These are phyloP conservation scores for Ambrosia hybrid DNA, from an alignment of 140 eudicot genomes.

Conservation along the genomic window DNA sequence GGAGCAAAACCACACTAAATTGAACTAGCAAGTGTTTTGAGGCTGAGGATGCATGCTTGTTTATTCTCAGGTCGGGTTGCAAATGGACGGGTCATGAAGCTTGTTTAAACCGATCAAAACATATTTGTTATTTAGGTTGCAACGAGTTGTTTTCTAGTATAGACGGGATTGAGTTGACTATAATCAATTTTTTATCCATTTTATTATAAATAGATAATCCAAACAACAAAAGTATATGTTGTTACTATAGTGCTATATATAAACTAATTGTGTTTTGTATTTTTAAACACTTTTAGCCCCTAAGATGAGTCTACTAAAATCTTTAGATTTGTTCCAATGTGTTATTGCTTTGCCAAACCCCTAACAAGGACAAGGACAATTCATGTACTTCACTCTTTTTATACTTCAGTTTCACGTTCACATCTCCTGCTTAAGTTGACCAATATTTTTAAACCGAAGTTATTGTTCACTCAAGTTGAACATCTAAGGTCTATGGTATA, in stretches of 20 bases:
- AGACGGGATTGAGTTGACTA: background rate
- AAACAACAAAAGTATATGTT: background rate
- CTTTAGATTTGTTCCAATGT: too few relatives aligned
- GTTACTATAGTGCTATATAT: background rate
- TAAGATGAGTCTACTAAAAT: too few relatives aligned
- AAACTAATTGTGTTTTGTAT: too few relatives aligned
- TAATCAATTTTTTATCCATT: background rate
- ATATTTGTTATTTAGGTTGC: background rate
- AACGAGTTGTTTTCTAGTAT: background rate
- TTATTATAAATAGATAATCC: slow-evolving; percentile 8
- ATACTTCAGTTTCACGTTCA: too few relatives aligned
- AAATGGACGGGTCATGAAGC: background rate
- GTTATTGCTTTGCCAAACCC: too few relatives aligned
- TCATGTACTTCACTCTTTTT: too few relatives aligned
- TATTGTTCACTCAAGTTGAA: too few relatives aligned
- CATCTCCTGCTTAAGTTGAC: too few relatives aligned
- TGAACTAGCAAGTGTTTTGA: slow-evolving; percentile 1
- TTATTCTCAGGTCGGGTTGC: background rate
- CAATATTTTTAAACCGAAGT: too few relatives aligned
- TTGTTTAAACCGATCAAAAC: background rate
- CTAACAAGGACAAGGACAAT: too few relatives aligned
- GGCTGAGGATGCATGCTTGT: background rate
- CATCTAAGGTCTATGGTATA: too few relatives aligned
- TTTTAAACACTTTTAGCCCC: too few relatives aligned
- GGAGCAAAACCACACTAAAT: slow-evolving; percentile 18